Evolutionary conservation across 257 asterid genomes (phyloP).

Genomic region (Echites panduratus): DNA sequence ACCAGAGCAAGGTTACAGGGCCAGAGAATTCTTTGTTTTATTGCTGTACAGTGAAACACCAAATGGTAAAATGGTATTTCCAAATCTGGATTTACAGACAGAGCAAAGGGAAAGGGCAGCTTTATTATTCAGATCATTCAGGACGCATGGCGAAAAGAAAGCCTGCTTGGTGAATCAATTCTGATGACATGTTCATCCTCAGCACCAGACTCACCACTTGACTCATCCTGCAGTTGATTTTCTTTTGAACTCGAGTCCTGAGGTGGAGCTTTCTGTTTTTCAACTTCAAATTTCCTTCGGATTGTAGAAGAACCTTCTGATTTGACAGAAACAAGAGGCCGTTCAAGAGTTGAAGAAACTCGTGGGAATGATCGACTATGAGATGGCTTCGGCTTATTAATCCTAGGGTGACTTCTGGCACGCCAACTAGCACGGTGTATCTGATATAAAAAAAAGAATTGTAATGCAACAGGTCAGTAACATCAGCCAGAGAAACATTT

Average conservation of each 20-base stretch:
- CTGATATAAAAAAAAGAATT: slow-evolving; percentile 31
- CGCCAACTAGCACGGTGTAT: slow-evolving; percentile 26
- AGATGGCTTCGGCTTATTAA: slow-evolving; percentile 23
- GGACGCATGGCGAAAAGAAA: slow-evolving; percentile 46
- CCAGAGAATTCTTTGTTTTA: not conserved
- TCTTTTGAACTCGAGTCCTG: slow-evolving; percentile 21
- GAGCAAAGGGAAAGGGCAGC: not conserved
- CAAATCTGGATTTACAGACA: too few relatives aligned
- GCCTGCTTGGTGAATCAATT: slow-evolving; percentile 75
- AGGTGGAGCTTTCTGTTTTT: slow-evolving; percentile 19
- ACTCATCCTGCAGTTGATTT: slow-evolving; percentile 34
- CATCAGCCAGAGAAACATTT: not conserved
- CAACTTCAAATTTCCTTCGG: slow-evolving; percentile 30
- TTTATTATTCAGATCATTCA: slow-evolving; percentile 6
- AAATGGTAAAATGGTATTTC: not conserved
- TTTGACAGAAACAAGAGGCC: slow-evolving; percentile 41
- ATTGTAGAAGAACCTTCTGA: slow-evolving; percentile 73
- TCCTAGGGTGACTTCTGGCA: slow-evolving; percentile 31
- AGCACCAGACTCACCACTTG: slow-evolving; percentile 80
- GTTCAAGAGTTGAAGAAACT: slow-evolving; percentile 29
- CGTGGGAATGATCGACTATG: slow-evolving; percentile 63
- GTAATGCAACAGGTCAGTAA: slow-evolving; percentile 17
- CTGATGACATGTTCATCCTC: slow-evolving; percentile 76
- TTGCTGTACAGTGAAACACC: not conserved
- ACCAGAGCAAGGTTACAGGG: not conserved